Percentiles rank a stretch among this genome's conserved stretches.
Conservation (phyloP, 352 stramenopile genomes). For the Globisporangium paddicum region DNA sequence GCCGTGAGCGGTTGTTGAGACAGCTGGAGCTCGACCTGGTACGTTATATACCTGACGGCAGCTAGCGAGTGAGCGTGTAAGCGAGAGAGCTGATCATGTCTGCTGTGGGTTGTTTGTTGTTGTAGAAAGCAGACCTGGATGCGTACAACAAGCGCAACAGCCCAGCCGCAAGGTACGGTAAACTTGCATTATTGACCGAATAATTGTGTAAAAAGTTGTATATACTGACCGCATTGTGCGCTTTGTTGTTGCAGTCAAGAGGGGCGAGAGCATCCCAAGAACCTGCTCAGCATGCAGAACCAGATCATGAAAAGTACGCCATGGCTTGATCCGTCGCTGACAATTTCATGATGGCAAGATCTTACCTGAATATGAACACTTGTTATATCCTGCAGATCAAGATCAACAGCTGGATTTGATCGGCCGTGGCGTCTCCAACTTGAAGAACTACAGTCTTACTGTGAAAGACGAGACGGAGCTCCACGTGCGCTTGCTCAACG, state of each 20-base stretch:
- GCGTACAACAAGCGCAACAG: conserved; percentile 63
- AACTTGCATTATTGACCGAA: not conserved
- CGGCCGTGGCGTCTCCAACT: conserved; percentile 71
- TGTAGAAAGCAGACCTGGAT: conserved; percentile 67
- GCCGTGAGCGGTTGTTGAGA: conserved; percentile 54
- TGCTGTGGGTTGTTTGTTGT: not conserved
- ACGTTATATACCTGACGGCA: not conserved
- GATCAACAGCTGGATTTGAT: conserved; percentile 85
- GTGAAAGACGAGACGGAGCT: conserved; percentile 90
- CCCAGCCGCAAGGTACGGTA: conserved; percentile 9
- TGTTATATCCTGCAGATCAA: conserved; percentile 50
- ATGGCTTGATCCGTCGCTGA: not conserved
- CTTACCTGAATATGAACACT: not conserved
- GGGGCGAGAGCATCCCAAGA: conserved; percentile 27
- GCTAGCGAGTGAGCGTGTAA: not conserved
- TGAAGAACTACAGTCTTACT: conserved; percentile 81
- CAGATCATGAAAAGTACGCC: conserved; percentile 81
- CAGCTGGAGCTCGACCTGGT: conserved; percentile 67
- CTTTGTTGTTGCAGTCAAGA: conserved; percentile 14
- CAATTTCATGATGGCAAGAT: not conserved
- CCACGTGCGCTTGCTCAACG: conserved; percentile 83
- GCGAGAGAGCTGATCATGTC: not conserved
- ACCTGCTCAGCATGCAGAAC: conserved; percentile 83
- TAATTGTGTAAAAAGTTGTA: not conserved
- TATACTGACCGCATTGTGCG: not conserved